Evolutionary conservation across 2,329 filamentous ascomycete species (phyloP), one percentile per base, ranked within the genome.

Genomic region (Myriangium duriaei): DNA sequence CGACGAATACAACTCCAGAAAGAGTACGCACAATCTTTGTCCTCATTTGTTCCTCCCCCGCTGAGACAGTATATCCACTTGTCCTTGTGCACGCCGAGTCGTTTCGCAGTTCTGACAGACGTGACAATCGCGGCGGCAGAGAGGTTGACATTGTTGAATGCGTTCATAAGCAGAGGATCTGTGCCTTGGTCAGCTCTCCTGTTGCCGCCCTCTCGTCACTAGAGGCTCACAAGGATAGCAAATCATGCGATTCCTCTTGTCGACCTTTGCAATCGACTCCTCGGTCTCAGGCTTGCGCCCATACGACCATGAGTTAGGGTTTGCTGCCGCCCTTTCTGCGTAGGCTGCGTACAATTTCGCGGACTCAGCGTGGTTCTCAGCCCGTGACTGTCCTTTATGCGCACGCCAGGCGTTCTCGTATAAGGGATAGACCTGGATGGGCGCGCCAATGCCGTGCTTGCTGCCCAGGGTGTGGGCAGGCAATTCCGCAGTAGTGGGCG

Each of bases 121-220:
- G 76, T 81, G 3, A 81, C 42, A 11, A 81, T 61, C 40, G 69
- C 67, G 5, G 76, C 73, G 0, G 65, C 71, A 2, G 76, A 69
- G 11, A 81, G 58, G 42, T 81, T 81, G 24, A 81, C 68, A 2
- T 66, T 76, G 46, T 81, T 81, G 57, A 80, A 81, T 0, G 77
- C 76, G 48, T 81, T 81, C 76, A 81, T 80, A 7, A 80, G 55
- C 0, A 81, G 58, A 0, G 76, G 74, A 55, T 81, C 75, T 80
- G 33, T 2, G 40, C 12, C n/a, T 11, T 10, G 5, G 11, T 14
- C 18, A 15, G 7, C 15, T n/a, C 7, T 29, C 24, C 18, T 15
- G 14, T 36, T 4, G 24, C 17, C 3, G 18, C 11, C 5, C 9
- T 12, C 16, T 4, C 9, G n/a, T 12, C 7, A 32, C 12, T 33